phyloP scores from a whole-genome alignment of 495 filamentous ascomycete species.

The Daldinia decipiens region DNA sequence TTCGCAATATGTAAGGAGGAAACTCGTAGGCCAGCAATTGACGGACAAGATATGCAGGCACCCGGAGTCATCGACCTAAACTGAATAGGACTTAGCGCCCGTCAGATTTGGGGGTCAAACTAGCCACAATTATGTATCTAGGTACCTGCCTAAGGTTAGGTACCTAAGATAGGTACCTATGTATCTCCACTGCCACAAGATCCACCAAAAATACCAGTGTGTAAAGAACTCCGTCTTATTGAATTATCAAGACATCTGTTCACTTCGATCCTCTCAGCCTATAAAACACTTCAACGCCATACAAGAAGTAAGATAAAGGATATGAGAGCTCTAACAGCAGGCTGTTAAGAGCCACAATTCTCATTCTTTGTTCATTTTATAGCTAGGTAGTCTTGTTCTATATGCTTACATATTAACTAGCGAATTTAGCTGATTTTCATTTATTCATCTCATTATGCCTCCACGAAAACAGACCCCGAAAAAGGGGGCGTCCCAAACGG shows the following conservation, averaged over 20 bases:
- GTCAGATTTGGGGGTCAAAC: background rate
- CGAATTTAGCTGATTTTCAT: background rate
- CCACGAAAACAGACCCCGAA: conserved; percentile 42
- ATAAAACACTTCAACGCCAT: conserved; percentile 5
- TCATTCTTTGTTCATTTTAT: conserved; percentile 9
- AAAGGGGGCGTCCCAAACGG: conserved; percentile 32
- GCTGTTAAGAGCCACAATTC: conserved; percentile 42
- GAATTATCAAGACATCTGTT: conserved; percentile 37
- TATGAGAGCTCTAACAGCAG: conserved; percentile 43
- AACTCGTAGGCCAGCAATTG: background rate
- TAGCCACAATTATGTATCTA: background rate
- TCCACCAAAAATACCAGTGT: background rate
- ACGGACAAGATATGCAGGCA: background rate
- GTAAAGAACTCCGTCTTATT: conserved; percentile 24
- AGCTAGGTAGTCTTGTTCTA: background rate
- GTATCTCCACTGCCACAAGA: conserved; percentile 32
- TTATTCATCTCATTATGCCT: conserved; percentile 34
- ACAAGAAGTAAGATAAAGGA: conserved; percentile 5
- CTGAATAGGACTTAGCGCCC: conserved; percentile 18
- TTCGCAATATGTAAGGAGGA: conserved; percentile 5
- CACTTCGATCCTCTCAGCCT: conserved; percentile 31
- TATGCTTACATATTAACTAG: background rate
- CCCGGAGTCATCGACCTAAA: conserved; percentile 7
- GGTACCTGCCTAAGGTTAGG: too few relatives aligned
- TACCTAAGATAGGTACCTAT: background rate